These are phyloP conservation scores for Daldinia loculata DNA, from an alignment of 495 filamentous ascomycete genomes.

Conservation along the genomic window DNA sequence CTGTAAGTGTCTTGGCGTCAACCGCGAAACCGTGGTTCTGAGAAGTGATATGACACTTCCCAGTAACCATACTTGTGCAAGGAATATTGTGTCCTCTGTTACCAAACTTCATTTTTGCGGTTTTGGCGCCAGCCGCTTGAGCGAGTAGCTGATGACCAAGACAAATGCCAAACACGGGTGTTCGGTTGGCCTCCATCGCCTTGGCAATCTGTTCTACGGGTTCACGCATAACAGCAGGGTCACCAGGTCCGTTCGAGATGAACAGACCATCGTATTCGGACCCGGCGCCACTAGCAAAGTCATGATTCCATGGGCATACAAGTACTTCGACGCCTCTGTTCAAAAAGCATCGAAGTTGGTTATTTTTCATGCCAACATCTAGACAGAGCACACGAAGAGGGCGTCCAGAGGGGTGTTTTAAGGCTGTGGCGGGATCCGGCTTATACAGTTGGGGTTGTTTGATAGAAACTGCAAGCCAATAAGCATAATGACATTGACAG, in stretches of 20 bases:
- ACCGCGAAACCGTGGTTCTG: constrained; percentile 98
- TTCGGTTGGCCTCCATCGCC: constrained; percentile 75
- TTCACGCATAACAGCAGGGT: constrained; percentile 80
- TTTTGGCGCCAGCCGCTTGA: constrained; percentile 86
- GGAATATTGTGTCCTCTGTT: constrained; percentile 99
- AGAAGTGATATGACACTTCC: constrained; percentile 97
- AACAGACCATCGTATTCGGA: constrained; percentile 95
- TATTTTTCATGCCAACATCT: constrained; percentile 97
- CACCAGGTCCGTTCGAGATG: constrained; percentile 96
- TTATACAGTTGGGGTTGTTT: constrained; percentile 81
- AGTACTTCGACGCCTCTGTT: constrained; percentile 91
- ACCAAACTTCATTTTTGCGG: constrained; percentile 97
- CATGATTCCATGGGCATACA: constrained; percentile 94
- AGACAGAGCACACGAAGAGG: constrained; percentile 86
- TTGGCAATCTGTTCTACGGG: constrained; percentile 79
- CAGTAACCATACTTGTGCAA: constrained; percentile 91
- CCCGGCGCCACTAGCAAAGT: constrained; percentile 77
- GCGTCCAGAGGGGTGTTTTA: constrained; percentile 87
- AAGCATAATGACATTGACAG: constrained; percentile 29
- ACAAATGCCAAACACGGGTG: constrained; percentile 96
- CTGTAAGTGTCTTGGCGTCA: constrained; percentile 75
- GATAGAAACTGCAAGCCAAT: constrained; percentile 76
- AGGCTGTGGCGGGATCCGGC: constrained; percentile 67
- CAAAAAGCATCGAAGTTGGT: constrained; percentile 92
- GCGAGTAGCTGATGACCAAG: constrained; percentile 95